Conservation (phyloP, 2,329 filamentous ascomycete genomes). For the Calycina herbarum region DNA sequence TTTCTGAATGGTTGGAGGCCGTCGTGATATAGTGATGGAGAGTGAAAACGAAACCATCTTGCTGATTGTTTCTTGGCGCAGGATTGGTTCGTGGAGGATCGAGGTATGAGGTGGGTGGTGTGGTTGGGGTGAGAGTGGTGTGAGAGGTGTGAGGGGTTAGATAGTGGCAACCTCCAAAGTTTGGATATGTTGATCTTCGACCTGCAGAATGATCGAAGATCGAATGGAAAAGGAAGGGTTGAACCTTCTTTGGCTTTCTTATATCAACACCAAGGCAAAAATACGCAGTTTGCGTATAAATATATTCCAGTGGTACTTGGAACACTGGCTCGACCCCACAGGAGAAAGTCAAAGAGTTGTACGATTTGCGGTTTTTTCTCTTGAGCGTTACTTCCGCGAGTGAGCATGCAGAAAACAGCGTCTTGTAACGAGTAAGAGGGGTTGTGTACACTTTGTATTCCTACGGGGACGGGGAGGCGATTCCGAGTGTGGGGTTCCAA, state of each 20-base stretch:
- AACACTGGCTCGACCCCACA: no score
- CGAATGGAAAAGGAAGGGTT: no score
- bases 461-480: background rate
- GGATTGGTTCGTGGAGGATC: background rate
- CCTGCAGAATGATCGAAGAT: background rate
- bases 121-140: background rate
- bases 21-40: slow-evolving; percentile 7
- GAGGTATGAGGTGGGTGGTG: background rate
- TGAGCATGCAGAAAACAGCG: background rate
- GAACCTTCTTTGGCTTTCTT: no score
- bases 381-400: background rate
- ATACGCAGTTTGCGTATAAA: no score
- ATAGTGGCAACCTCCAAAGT: slow-evolving; percentile 1
- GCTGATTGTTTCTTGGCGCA: background rate
- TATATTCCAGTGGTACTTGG: no score
- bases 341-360: no score
- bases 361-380: background rate
- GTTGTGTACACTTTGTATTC: background rate
- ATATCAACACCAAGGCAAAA: no score
- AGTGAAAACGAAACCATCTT: slow-evolving; percentile 8
- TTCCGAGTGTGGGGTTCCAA: background rate
- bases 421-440: background rate
- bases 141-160: slow-evolving; percentile 5
- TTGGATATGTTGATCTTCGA: background rate
- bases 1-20: background rate